phyloP scores from a whole-genome alignment of 371 early-diverging fungal species.

The Mortierella sp. region DNA sequence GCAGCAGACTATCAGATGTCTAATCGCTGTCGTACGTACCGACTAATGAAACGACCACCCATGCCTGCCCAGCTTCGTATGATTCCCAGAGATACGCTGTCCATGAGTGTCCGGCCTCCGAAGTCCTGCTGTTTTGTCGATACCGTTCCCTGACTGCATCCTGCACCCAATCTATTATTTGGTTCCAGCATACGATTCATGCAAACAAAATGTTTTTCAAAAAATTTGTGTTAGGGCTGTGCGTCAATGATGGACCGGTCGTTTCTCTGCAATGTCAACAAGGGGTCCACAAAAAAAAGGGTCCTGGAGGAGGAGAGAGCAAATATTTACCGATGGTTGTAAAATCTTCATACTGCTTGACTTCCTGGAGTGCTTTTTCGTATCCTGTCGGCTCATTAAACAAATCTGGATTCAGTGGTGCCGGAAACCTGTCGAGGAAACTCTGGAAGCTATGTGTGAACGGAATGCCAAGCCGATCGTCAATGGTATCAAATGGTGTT shows the following conservation, averaged over 20 bases:
- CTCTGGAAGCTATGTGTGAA: constrained; percentile 42
- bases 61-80: constrained; percentile 87
- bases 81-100: constrained; percentile 68
- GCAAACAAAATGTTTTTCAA: too few species aligned
- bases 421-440: constrained; percentile 54
- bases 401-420: constrained; percentile 45
- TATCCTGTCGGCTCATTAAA: constrained; percentile 58
- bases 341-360: constrained; percentile 87
- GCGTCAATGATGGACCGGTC: not conserved
- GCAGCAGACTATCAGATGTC: not conserved
- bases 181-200: not conserved
- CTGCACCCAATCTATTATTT: constrained; percentile 86
- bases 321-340: constrained; percentile 85
- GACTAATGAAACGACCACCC: constrained; percentile 87
- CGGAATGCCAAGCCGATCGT: not conserved
- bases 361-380: constrained; percentile 71
- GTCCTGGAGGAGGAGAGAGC: not conserved
- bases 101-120: constrained; percentile 67
- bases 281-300: not conserved
- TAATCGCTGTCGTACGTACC: constrained; percentile 59
- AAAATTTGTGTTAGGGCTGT: too few species aligned
- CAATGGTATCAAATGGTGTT: too few species aligned
- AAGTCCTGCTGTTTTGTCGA: constrained; percentile 66
- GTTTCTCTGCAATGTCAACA: not conserved
- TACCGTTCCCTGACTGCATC: constrained; percentile 88